A percentile compares a stretch with the other conserved stretches of the same genome.
Evolutionary conservation across 345 rosid genomes (phyloP).

Genomic region (Gossypium bickii): DNA sequence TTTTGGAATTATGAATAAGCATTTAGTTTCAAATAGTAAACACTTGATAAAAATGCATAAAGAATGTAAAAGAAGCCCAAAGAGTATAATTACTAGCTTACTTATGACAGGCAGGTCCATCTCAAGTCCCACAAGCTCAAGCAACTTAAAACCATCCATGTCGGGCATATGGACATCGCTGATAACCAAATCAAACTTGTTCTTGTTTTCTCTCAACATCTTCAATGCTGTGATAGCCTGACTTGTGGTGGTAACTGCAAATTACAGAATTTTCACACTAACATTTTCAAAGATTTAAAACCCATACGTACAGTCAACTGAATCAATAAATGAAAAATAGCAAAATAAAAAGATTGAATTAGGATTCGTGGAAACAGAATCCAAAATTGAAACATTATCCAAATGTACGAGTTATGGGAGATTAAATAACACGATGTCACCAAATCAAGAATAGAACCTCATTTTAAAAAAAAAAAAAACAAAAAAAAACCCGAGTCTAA

Average conservation of each 20-base stretch:
- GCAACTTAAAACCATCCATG: slow-evolving; percentile 82
- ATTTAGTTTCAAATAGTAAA: neutral
- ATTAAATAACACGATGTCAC: neutral
- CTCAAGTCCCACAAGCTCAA: slow-evolving; percentile 80
- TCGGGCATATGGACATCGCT: slow-evolving; percentile 84
- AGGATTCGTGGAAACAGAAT: neutral
- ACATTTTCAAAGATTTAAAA: slow-evolving; percentile 4
- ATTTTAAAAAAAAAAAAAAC: neutral
- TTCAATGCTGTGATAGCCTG: slow-evolving; percentile 54
- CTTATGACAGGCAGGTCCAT: slow-evolving; percentile 85
- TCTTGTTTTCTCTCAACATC: slow-evolving; percentile 64
- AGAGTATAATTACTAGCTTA: slow-evolving; percentile 27
- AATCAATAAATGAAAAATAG: slow-evolving; percentile 8
- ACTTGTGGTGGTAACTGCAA: slow-evolving; percentile 61
- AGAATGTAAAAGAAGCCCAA: neutral
- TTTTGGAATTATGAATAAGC: neutral
- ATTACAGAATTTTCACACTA: slow-evolving; percentile 17
- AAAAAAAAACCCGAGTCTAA: neutral
- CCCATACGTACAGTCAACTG: slow-evolving; percentile 6
- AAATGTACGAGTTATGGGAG: neutral
- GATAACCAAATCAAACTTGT: slow-evolving; percentile 68
- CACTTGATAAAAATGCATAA: neutral
- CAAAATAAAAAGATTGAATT: slow-evolving; percentile 7
- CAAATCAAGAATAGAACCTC: slow-evolving; percentile 24
- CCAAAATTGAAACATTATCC: neutral